A percentile compares a stretch with the other conserved stretches of the same genome.
phyloP scores from a whole-genome alignment of 1,139 yeast genomes.

The Chernovozyma aurita region DNA sequence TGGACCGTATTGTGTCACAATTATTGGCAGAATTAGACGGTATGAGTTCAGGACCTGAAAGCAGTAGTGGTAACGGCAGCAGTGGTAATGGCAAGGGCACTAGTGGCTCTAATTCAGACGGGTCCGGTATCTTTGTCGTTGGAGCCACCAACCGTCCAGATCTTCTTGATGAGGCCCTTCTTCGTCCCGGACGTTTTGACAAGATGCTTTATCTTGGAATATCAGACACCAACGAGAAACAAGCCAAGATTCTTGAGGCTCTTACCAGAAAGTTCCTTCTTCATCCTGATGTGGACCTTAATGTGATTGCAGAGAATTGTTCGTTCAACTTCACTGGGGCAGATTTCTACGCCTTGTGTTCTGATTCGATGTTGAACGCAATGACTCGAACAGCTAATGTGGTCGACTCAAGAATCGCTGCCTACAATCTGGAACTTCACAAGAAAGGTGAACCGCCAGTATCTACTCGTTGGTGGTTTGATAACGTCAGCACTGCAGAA shows the following conservation, averaged over 20 bases:
- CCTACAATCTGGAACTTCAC: slow-evolving; percentile 38
- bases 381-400: slow-evolving; percentile 84
- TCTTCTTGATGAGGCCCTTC: slow-evolving; percentile 83
- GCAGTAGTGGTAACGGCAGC: too few species aligned
- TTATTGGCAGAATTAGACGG: slow-evolving; percentile 92
- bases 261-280: slow-evolving; percentile 79
- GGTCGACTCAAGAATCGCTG: slow-evolving; percentile 62
- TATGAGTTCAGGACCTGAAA: too few species aligned
- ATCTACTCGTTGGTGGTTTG: slow-evolving; percentile 88
- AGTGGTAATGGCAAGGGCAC: slow-evolving; percentile 33
- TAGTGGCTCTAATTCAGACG: slow-evolving; percentile 14
- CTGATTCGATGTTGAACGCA: slow-evolving; percentile 92
- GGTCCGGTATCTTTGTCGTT: slow-evolving; percentile 83
- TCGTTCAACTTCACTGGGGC: slow-evolving; percentile 95
- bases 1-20: slow-evolving; percentile 97
- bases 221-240: slow-evolving; percentile 86
- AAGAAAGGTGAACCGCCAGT: slow-evolving; percentile 34
- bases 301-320: slow-evolving; percentile 62
- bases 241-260: slow-evolving; percentile 79
- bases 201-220: slow-evolving; percentile 92
- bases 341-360: slow-evolving; percentile 91
- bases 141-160: slow-evolving; percentile 98
- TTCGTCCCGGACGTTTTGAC: slow-evolving; percentile 95
- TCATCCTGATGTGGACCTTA: slow-evolving; percentile 55
- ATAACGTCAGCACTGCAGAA: slow-evolving; percentile 62